These are phyloP conservation scores for Hyaloperonospora arabidopsidis DNA, from an alignment of 352 stramenopile genomes.

Conservation along the genomic window DNA sequence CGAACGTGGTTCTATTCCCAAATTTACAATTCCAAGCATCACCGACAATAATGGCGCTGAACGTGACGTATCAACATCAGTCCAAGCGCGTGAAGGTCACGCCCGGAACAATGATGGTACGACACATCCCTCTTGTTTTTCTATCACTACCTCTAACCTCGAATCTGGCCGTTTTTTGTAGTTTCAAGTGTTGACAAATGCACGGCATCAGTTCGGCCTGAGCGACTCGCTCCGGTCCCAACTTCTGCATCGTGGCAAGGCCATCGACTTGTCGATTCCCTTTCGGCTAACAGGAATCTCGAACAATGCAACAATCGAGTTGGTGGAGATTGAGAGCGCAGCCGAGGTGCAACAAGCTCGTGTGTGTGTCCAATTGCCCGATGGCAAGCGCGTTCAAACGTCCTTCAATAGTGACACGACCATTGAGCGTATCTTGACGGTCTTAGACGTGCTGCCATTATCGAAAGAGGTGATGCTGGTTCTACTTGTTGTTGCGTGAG, in stretches of 20 bases:
- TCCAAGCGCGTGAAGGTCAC: slow-evolving; percentile 71
- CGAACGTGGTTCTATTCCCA: too few relatives aligned
- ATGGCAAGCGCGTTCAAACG: slow-evolving; percentile 71
- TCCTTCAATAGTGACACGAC: slow-evolving; percentile 47
- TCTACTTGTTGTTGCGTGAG: background rate
- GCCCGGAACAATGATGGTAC: slow-evolving; percentile 68
- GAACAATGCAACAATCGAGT: slow-evolving; percentile 71
- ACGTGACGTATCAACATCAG: slow-evolving; percentile 60
- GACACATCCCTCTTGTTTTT: background rate
- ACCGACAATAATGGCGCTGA: slow-evolving; percentile 52
- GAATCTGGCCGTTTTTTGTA: slow-evolving; percentile 10
- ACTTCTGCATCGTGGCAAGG: slow-evolving; percentile 53
- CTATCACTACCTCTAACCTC: background rate
- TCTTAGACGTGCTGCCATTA: slow-evolving; percentile 45
- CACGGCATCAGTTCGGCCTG: slow-evolving; percentile 49
- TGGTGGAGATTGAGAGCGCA: slow-evolving; percentile 32
- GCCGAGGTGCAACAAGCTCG: slow-evolving; percentile 50
- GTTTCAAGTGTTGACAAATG: slow-evolving; percentile 70
- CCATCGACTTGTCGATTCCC: slow-evolving; percentile 72
- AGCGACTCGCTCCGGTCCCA: slow-evolving; percentile 37
- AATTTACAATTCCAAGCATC: too few relatives aligned
- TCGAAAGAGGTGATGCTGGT: slow-evolving; percentile 23
- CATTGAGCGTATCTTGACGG: slow-evolving; percentile 48
- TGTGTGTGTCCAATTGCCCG: slow-evolving; percentile 68
- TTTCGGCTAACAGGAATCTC: slow-evolving; percentile 82